Evolutionary conservation across 2,329 filamentous ascomycete genomes (phyloP).

Genomic region (Monosporascus sp.): DNA sequence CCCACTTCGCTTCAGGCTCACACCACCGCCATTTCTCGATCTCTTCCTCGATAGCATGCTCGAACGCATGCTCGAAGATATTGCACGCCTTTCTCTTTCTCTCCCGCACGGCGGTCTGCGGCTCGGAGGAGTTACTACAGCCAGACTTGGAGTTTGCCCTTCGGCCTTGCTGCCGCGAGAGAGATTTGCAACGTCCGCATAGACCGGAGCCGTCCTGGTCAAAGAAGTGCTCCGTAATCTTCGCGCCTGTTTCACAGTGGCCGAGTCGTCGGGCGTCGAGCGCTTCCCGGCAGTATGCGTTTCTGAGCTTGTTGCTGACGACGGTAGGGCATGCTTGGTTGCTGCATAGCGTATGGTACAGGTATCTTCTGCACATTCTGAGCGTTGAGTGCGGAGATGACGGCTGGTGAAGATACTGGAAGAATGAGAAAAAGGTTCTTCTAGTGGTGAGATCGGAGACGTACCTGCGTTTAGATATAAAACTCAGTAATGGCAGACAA

Average conservation of each 20-base stretch:
- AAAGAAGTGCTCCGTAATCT: background rate
- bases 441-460: too few relatives aligned
- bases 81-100: background rate
- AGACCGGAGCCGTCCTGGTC: background rate
- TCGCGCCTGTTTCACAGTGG: conserved; percentile 1
- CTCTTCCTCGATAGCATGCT: background rate
- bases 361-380: conserved; percentile 7
- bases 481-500: too few relatives aligned
- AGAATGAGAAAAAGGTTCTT: background rate
- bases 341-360: conserved; percentile 1
- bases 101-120: background rate
- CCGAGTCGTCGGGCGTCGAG: conserved; percentile 3
- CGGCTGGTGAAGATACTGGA: background rate
- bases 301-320: conserved; percentile 2
- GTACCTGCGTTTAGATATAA: too few relatives aligned
- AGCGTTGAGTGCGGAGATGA: background rate
- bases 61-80: conserved; percentile 4
- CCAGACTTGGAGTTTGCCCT: background rate
- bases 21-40: background rate
- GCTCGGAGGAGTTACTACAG: background rate
- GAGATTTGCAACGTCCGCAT: background rate
- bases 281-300: conserved; percentile 5
- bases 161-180: background rate
- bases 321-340: background rate
- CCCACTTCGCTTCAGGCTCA: background rate